phyloP scores from a whole-genome alignment of 2,329 filamentous ascomycete species.

The Diaporthe capsici region DNA sequence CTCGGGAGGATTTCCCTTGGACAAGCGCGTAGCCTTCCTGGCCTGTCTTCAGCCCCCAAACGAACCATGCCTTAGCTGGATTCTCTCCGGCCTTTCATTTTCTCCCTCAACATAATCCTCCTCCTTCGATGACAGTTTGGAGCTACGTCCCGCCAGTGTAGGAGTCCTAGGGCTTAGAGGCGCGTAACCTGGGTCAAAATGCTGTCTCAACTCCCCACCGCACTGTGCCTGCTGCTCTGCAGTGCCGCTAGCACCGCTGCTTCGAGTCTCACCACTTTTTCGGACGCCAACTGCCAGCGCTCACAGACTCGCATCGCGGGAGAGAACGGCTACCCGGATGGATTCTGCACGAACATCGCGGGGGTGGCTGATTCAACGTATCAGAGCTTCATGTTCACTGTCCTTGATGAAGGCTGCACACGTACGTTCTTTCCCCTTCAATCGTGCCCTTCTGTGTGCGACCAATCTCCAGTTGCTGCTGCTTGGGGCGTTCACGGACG shows the following conservation, averaged over 20 bases:
- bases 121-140: not conserved
- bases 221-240: slow-evolving; percentile 25
- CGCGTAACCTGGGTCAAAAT: not conserved
- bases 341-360: slow-evolving; percentile 26
- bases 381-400: slow-evolving; percentile 34
- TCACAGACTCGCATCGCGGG: slow-evolving; percentile 5
- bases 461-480: not conserved
- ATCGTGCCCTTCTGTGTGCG: not conserved
- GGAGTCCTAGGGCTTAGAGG: not conserved
- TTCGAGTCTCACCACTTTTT: slow-evolving; percentile 22
- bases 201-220: not conserved
- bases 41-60: slow-evolving; percentile 1
- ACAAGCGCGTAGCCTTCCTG: not conserved
- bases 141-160: not conserved
- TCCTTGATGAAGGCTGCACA: slow-evolving; percentile 29
- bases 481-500: not conserved
- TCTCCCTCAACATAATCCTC: not conserved
- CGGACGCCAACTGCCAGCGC: slow-evolving; percentile 13
- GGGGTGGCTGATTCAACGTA: slow-evolving; percentile 2
- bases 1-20: slow-evolving; percentile 1
- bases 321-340: slow-evolving; percentile 36
- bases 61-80: not conserved
- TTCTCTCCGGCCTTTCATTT: not conserved
- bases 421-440: not conserved
- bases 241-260: slow-evolving; percentile 1